Conservation (phyloP, 2,329 filamentous ascomycete species). For the Fusarium devonianum region DNA sequence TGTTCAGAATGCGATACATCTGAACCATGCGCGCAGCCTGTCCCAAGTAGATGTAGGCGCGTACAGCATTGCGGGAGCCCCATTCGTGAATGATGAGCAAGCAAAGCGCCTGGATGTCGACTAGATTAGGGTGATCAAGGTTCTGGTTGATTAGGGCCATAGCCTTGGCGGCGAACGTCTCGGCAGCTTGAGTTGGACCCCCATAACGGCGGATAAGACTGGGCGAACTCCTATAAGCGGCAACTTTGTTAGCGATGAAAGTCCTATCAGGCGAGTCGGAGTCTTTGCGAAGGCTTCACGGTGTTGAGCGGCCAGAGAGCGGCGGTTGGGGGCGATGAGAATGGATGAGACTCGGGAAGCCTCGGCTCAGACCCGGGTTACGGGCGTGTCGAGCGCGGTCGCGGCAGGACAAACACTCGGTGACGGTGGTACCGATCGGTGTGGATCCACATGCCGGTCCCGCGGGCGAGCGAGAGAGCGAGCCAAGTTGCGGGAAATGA, state of each 20-base stretch:
- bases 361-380: slow-evolving; percentile 35
- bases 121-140: slow-evolving; percentile 65
- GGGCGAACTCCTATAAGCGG: slow-evolving; percentile 58
- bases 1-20: slow-evolving; percentile 68
- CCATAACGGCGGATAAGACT: slow-evolving; percentile 66
- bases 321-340: slow-evolving; percentile 13
- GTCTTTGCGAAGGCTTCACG: slow-evolving; percentile 1
- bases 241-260: slow-evolving; percentile 21
- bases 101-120: slow-evolving; percentile 68
- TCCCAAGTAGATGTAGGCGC: slow-evolving; percentile 68
- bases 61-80: slow-evolving; percentile 67
- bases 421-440: slow-evolving; percentile 37
- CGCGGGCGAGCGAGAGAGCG: slow-evolving; percentile 32
- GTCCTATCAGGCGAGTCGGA: background rate
- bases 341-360: slow-evolving; percentile 21
- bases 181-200: slow-evolving; percentile 61
- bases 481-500: slow-evolving; percentile 35
- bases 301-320: background rate
- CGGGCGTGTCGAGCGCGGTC: slow-evolving; percentile 15
- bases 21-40: slow-evolving; percentile 70
- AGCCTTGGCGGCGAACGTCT: slow-evolving; percentile 66
- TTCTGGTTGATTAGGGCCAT: slow-evolving; percentile 64
- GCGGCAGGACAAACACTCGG: slow-evolving; percentile 27
- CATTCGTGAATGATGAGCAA: slow-evolving; percentile 69
- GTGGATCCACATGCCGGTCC: slow-evolving; percentile 37